Evolutionary conservation across 2,329 filamentous ascomycete genomes (phyloP).

Genomic region (Ophiostoma perfectum): DNA sequence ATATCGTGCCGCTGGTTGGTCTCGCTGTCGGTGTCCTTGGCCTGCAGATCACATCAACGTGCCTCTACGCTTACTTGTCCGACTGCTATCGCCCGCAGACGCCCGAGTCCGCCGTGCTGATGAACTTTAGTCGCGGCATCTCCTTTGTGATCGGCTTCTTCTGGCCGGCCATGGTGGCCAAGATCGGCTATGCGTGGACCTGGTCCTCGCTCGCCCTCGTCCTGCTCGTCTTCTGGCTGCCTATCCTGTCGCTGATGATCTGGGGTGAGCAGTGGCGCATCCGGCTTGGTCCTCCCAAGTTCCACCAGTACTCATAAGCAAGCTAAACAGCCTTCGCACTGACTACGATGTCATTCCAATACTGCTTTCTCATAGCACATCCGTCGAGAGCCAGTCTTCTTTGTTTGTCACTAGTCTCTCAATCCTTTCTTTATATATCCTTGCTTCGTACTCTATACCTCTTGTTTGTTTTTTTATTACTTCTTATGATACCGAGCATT

Average conservation of each 20-base stretch:
- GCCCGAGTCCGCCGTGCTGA: constrained; percentile 25
- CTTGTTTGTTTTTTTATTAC: background rate
- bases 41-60: constrained; percentile 25
- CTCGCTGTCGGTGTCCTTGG: constrained; percentile 22
- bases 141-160: constrained; percentile 25
- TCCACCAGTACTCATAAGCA: constrained; percentile 21
- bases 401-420: too few relatives aligned
- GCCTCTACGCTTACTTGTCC: constrained; percentile 24
- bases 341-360: background rate
- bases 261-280: constrained; percentile 23
- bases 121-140: constrained; percentile 24
- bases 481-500: background rate
- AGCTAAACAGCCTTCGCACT: background rate
- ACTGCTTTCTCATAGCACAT: too few relatives aligned
- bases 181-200: constrained; percentile 24
- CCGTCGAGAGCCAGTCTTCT: too few relatives aligned
- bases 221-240: constrained; percentile 23
- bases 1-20: constrained; percentile 19
- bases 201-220: constrained; percentile 24
- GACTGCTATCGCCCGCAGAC: constrained; percentile 26
- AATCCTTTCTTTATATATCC: background rate
- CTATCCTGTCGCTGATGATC: constrained; percentile 21
- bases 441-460: background rate
- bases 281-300: constrained; percentile 21
- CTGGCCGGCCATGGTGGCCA: constrained; percentile 21